Base-by-base conservation (phyloP, 2,329 filamentous ascomycete genomes). In the Apiospora rasikravindrae region DNA sequence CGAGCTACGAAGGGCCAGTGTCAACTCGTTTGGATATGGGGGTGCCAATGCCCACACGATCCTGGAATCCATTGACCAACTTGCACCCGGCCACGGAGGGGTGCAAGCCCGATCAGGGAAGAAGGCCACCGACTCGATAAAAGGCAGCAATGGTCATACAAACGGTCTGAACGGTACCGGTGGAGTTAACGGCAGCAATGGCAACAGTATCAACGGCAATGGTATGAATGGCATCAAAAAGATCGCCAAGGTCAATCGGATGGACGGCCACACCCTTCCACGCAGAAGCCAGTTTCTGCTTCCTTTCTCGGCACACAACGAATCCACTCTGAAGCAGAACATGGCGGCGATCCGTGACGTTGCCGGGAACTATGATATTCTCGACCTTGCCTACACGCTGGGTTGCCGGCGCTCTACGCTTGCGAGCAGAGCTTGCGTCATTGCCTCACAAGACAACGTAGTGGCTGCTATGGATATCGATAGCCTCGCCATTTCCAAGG, bases 1-100 rank as follows among this genome's bases (percentile, higher is more conserved):
- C 6, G 71, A 70, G 14, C 33, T 77, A 0, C 69, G 74, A 1
- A 73, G 79, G 0, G 77, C 76, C 0, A 77, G 74, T 33, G 76
- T 82, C 69, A 82, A 82, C 73, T 78, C 77, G 37, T 82, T 82
- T 69, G 81, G 81, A 10, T 80, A 79, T 67, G 81, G 81, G 45
- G 81, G 81, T 4, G 76, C 81, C 2, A 82, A 82, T 42, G 81
- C 78, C 22, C 81, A 82, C 37, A 6, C 6, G 10, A 44, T 80
- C 10, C 70, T 81, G 2, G 79, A 80, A 37, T 74, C 76, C 24
- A 75, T 75, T 24, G 68, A 72, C 42, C 47, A 29, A 4, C 19
- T 33, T 14, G 67, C 77, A 42, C 69, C 76, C 67, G 33, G 70
- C 74, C 57, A 74, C 70, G 42, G 42, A 45, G 14, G 44, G 7